Percentiles rank a stretch among this genome's conserved stretches.
These are phyloP conservation scores for Dictyostelium firmibasis DNA, from an alignment of 78 protist genomes.

Conservation along the genomic window DNA sequence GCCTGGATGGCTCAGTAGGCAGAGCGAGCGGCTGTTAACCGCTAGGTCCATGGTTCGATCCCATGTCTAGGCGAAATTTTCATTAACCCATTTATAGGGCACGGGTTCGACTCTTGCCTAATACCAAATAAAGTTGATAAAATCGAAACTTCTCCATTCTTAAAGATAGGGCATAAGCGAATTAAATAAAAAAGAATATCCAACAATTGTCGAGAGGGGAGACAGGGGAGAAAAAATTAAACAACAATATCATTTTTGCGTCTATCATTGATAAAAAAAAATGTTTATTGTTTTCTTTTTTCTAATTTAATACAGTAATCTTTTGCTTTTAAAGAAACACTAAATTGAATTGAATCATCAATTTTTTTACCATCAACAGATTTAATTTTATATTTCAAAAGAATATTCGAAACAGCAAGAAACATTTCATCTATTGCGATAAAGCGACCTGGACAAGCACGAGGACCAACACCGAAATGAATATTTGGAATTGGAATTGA, in stretches of 20 bases:
- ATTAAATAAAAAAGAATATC: too few species aligned
- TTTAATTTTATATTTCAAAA: not conserved
- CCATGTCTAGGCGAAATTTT: constrained; percentile 42
- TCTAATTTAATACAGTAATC: not conserved
- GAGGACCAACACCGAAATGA: constrained; percentile 9
- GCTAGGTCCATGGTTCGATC: constrained; percentile 61
- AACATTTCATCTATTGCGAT: not conserved
- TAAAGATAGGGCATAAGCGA: too few species aligned
- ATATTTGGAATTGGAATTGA: not conserved
- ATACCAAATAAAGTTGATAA: too few species aligned
- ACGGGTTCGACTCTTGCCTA: too few species aligned
- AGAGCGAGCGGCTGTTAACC: constrained; percentile 67
- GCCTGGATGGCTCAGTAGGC: constrained; percentile 57
- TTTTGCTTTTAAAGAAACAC: not conserved
- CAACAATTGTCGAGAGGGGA: too few species aligned
- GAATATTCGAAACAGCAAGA: not conserved
- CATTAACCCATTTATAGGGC: too few species aligned
- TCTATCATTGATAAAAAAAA: too few species aligned
- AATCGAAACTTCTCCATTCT: too few species aligned
- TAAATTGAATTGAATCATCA: not conserved
- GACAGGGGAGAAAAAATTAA: too few species aligned
- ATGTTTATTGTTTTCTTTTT: not conserved
- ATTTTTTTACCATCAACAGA: not conserved
- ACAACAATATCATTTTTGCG: too few species aligned
- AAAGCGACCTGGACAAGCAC: not conserved